Conservation (phyloP, 257 asterid species). For the Ophiorrhiza pumila region DNA sequence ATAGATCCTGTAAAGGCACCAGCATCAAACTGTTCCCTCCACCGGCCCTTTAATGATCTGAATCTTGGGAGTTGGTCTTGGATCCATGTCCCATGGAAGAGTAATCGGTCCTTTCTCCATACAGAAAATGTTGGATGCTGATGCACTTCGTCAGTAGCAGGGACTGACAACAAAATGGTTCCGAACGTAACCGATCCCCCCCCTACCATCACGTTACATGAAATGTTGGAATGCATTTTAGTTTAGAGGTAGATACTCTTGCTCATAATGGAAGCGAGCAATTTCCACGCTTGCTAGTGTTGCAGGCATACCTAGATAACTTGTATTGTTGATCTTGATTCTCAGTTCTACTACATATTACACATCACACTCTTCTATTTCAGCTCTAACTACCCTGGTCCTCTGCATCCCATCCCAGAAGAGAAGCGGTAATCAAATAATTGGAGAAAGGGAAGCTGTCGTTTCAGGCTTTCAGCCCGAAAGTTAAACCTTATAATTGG, state of each 20-base stretch:
- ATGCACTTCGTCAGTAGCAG: neutral
- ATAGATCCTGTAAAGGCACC: conserved; percentile 46
- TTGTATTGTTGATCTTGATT: neutral
- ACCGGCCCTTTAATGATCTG: conserved; percentile 38
- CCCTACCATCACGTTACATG: neutral
- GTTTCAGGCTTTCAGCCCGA: too few relatives aligned
- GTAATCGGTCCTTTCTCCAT: neutral
- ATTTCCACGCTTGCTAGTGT: neutral
- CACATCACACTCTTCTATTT: too few relatives aligned
- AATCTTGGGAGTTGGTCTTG: conserved; percentile 61
- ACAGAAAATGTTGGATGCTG: neutral
- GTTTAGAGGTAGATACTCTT: neutral
- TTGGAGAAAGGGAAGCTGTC: too few relatives aligned
- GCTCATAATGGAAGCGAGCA: neutral
- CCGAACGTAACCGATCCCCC: neutral
- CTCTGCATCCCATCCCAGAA: too few relatives aligned
- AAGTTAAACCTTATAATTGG: too few relatives aligned
- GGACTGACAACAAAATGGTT: neutral
- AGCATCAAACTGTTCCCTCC: conserved; percentile 56
- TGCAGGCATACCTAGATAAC: neutral
- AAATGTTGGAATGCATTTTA: neutral
- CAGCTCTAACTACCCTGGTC: too few relatives aligned
- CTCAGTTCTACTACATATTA: neutral
- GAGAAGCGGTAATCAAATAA: too few relatives aligned
- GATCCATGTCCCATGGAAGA: conserved; percentile 42